Evolutionary conservation across 768 basidiomycete genomes (phyloP), one percentile per base, ranked within the genome.

Genomic region (Termitomyces heimii): DNA sequence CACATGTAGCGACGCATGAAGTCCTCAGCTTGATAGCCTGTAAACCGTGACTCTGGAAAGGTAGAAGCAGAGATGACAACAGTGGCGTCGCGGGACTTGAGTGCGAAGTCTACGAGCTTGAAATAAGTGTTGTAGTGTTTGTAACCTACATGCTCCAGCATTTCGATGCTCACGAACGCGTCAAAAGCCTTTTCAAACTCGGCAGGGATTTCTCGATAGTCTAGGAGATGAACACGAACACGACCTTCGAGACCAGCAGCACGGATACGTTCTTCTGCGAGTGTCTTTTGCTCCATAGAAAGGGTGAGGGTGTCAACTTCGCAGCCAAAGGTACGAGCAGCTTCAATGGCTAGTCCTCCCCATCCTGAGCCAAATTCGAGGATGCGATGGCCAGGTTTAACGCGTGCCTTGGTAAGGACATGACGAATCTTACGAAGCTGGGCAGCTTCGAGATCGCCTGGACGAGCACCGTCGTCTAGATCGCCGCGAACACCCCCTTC

Each of bases 301-400:
- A 96, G 77, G 13, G 94, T 96, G 64, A 96, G 76, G 8, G 91
- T 93, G 68, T 96, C 92, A 45, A 96, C 91, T 64, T 89, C 87
- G 68, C 91, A 94, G 12, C 87, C 89, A 66, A 79, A 84, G 67
- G 82, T 65, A 18, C 77, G 78, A 16, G 86, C 88, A 53, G 89
- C 89, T 85, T 90, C 85, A 57, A 96, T 95, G 13, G 92, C 90
- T 45, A 96, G 78, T 50, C 86, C 90, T 22, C 93, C 94, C 94
- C 94, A 96, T n/a, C 94, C 94, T 49, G 86, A 86, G 24, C 93
- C 94, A 65, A 95, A 92, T 75, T 96, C 94, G 35, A 96, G 77
- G 44, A 95, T 82, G 28, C 92, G 82, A 67, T 93, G 80, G 0
- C 92, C 92, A 45, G 84, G 85, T 66, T 82, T 79, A 56, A 94